Base-by-base conservation (phyloP, 2,329 filamentous ascomycete genomes). In the Cladosporium sp. region DNA sequence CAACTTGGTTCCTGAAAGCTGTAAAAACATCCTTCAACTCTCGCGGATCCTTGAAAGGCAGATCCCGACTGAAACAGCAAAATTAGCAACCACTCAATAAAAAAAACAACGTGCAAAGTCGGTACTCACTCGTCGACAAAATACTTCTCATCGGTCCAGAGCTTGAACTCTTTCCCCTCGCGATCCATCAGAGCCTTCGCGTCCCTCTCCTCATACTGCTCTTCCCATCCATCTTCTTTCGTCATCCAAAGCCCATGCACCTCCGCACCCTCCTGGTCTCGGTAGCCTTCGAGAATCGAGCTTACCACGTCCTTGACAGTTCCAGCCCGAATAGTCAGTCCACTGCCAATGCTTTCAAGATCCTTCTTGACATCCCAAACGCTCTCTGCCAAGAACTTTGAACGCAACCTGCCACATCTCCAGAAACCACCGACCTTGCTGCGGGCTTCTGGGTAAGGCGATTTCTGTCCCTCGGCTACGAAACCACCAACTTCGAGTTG, bases 401-500 rank as follows among this genome's bases (percentile, higher is more conserved):
- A 86, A 40, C 91, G 84, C 71, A 91, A 86, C 5, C 86, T 87
- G 2, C 91, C 91, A 71, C 89, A 92, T 73, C 91, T 82, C 88
- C 89, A 92, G 73, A 91, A 91, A 1, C 82, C 80, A 14, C 84
- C 89, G 3, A 90, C 78, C n/a, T 81, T 75, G 70, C 89, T 91
- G 65, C 85, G 82, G 3, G 91, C 89, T 72, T 88, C 85, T 0
- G 88, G 88, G 68, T 90, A 93, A 0, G 91, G 91, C 7, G 84
- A 90, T 58, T 80, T 78, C 71, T 12, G 81, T 79, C 55, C 83
- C 75, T 55, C 72, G 16, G 79, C 77, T n/a, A 93, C 78, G 71
- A 94, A 91, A 1, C 91, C 91, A 0, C 89, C 90, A 0, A 91
- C 81, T 73, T 94, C 91, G 26, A 93, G 80, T 71, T 94, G 90